Evolutionary conservation across 192 early-diverging fungal genomes (phyloP), one percentile per base, ranked within the genome.

Genomic region (Umbelopsis vinacea): DNA sequence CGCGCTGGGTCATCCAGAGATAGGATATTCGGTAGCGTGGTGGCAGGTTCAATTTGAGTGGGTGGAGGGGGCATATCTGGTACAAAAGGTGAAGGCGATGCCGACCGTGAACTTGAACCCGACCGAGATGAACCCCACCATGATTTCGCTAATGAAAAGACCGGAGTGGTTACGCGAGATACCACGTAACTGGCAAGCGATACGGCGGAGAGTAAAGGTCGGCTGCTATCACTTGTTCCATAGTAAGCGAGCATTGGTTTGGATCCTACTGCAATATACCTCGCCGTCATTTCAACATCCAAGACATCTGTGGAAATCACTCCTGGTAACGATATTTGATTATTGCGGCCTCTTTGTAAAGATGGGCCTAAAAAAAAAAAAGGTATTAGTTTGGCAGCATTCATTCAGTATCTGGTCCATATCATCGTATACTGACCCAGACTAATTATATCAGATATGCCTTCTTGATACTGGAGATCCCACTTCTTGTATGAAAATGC

Each of bases 101-200:
- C 53, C 29, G 74, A 35, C 71, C 78, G 66, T 74, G 74, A 37
- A 67, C 14, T 46, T 0, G 29, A 35, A 9, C 1, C 48, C 19
- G 19, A 68, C 12, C 50, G 57, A 1, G 80, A 75, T 3, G 77
- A 60, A n/a, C 66, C 75, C 89, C 87, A 90, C 73, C 86, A 85
- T 52, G 91, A 88, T 54, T 90, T 89, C 17, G 91, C 91, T 71
- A 89, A 84, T 2, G 89, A 90, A 73, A 89, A 88, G 0, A 92
- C 89, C 0, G 91, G 87, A 47, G 71, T 85, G 3, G 82, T 75
- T 0, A 89, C 84, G 19, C 79, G 73, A 14, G 80, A 83, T 1
- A 84, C 87, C 47, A 87, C 76, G 23, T 82, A 81, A 4, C 74
- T 82, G 9, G 84, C 87, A 43, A 86, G 79, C 1, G 86, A 83